These are phyloP conservation scores for Penicillium glabrum DNA, from an alignment of 2,329 filamentous ascomycete species.

Conservation along the genomic window DNA sequence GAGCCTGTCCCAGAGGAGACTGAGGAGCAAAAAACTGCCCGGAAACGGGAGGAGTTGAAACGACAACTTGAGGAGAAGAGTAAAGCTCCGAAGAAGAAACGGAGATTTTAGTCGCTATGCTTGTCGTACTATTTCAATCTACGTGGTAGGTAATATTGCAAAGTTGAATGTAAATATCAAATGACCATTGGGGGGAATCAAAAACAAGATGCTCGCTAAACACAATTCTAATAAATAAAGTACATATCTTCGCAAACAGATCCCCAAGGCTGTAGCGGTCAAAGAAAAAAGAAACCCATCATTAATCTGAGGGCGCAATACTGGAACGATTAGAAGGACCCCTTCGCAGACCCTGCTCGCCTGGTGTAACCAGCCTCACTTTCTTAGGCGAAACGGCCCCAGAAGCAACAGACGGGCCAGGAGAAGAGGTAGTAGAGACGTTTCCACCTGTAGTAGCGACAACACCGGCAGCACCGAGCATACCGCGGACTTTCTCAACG, in stretches of 20 bases:
- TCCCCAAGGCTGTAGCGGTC: not conserved
- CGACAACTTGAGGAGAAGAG: slow-evolving; percentile 52
- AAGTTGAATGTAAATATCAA: not conserved
- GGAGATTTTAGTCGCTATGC: slow-evolving; percentile 48
- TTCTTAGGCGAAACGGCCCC: slow-evolving; percentile 44
- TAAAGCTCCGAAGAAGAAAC: slow-evolving; percentile 58
- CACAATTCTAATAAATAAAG: not conserved
- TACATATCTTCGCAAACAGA: not conserved
- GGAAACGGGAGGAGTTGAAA: slow-evolving; percentile 58
- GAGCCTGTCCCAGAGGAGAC: slow-evolving; percentile 24
- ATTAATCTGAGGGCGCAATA: slow-evolving; percentile 10
- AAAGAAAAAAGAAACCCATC: not conserved
- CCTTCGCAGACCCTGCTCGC: slow-evolving; percentile 38
- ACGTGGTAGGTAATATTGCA: not conserved
- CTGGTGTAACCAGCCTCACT: slow-evolving; percentile 46
- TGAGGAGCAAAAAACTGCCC: slow-evolving; percentile 54
- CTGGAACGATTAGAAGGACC: slow-evolving; percentile 21
- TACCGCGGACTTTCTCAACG: slow-evolving; percentile 46
- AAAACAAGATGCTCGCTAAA: not conserved
- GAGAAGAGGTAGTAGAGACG: slow-evolving; percentile 13
- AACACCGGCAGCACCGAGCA: slow-evolving; percentile 39
- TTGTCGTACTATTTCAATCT: not conserved
- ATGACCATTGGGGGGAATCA: slow-evolving; percentile 6
- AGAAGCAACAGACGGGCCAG: slow-evolving; percentile 28
- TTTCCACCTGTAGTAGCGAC: slow-evolving; percentile 29